phyloP scores from a whole-genome alignment of 176 grass and related monocot genomes.

The Tillandsia fasciculata region DNA sequence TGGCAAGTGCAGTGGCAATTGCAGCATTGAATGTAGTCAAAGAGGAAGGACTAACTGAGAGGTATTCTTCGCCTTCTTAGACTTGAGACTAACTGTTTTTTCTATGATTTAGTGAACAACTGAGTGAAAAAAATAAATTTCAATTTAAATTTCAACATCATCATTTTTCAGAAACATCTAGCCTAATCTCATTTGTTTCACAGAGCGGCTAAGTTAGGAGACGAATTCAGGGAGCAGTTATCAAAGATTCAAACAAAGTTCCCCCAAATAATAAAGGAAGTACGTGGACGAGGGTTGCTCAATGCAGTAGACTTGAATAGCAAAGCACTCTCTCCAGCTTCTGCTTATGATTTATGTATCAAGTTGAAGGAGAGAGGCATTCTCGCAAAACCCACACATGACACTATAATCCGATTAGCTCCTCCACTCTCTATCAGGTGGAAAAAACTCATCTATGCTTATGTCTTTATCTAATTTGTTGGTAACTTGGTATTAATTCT shows the following conservation, averaged over 20 bases:
- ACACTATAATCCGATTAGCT: constrained; percentile 79
- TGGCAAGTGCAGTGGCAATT: constrained; percentile 86
- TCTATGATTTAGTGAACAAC: background rate
- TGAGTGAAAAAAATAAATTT: background rate
- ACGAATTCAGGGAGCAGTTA: background rate
- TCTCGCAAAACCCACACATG: constrained; percentile 91
- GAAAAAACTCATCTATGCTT: background rate
- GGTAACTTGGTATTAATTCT: too few species aligned
- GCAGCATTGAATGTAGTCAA: constrained; percentile 76
- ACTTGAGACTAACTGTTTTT: background rate
- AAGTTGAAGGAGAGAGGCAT: constrained; percentile 93
- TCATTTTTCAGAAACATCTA: background rate
- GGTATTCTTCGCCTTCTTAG: constrained; percentile 31
- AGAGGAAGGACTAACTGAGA: constrained; percentile 81
- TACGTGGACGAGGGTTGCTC: constrained; percentile 77
- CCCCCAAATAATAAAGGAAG: constrained; percentile 68
- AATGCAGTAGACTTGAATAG: constrained; percentile 82
- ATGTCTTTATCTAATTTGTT: background rate
- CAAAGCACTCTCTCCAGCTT: constrained; percentile 50
- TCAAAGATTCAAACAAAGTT: constrained; percentile 39
- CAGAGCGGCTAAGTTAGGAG: constrained; percentile 36
- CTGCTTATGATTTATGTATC: constrained; percentile 90
- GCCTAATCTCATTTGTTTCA: constrained; percentile 1
- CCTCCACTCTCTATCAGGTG: constrained; percentile 82
- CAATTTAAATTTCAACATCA: background rate